Conservation (phyloP, 2,329 filamentous ascomycete genomes). For the Arthrocladium fulminans region DNA sequence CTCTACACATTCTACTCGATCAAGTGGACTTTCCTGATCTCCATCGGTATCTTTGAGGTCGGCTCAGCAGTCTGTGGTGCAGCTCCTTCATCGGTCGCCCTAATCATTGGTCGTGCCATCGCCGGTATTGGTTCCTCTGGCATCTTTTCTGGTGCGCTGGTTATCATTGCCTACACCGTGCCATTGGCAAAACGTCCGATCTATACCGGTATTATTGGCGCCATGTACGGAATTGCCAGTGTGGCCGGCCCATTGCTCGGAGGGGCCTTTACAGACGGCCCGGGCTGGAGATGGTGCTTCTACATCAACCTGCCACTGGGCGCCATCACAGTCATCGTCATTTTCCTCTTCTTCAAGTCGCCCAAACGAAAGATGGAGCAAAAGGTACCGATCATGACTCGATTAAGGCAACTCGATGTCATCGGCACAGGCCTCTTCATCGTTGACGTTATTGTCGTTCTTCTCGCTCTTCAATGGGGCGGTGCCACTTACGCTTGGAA, state of each 20-base stretch:
- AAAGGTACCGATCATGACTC: constrained; percentile 28
- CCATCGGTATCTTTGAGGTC: constrained; percentile 37
- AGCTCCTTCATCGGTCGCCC: constrained; percentile 25
- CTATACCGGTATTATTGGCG: constrained; percentile 44
- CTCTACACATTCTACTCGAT: constrained; percentile 40
- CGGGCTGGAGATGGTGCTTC: constrained; percentile 34
- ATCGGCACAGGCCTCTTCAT: constrained; percentile 39
- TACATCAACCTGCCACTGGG: constrained; percentile 39
- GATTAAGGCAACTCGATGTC: constrained; percentile 35
- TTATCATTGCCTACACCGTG: constrained; percentile 32
- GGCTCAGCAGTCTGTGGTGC: constrained; percentile 37
- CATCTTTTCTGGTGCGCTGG: constrained; percentile 25
- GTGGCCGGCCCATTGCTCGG: constrained; percentile 30
- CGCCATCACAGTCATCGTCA: constrained; percentile 34
- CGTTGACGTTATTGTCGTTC: constrained; percentile 36
- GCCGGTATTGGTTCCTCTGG: constrained; percentile 27
- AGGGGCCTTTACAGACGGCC: constrained; percentile 35
- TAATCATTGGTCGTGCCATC: constrained; percentile 30
- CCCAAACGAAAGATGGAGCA: constrained; percentile 27
- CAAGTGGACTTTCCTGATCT: constrained; percentile 34
- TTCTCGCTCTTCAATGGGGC: constrained; percentile 43
- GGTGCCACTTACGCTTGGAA: constrained; percentile 39
- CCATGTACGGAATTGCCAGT: constrained; percentile 36
- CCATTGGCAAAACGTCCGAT: constrained; percentile 47
- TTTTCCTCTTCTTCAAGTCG: constrained; percentile 40